Percentiles rank a stretch among this genome's conserved stretches.
Evolutionary conservation across 768 basidiomycete genomes (phyloP).

Genomic region (Panaeolus cyanescens): DNA sequence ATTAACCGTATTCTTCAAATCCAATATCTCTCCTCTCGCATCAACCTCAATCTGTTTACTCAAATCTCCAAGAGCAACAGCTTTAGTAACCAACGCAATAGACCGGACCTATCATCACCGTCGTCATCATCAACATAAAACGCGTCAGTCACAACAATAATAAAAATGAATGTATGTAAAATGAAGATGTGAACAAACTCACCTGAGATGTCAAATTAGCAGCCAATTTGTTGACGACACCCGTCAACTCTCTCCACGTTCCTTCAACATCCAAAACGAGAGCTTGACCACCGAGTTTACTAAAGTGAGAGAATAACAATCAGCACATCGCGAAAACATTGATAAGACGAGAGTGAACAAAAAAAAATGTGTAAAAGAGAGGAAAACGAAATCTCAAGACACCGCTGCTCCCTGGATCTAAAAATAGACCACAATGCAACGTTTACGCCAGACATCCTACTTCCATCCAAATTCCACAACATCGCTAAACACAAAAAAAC

Average conservation of each 20-base stretch:
- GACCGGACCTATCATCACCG: conserved; percentile 60
- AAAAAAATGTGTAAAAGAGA: not conserved
- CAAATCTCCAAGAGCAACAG: conserved; percentile 88
- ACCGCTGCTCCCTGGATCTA: not conserved
- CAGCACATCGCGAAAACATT: too few species aligned
- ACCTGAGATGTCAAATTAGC: conserved; percentile 78
- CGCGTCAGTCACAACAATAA: too few species aligned
- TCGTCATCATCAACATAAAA: too few species aligned
- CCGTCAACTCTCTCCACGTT: conserved; percentile 85
- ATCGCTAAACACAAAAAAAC: too few species aligned
- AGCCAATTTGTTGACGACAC: conserved; percentile 80
- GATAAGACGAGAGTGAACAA: not conserved
- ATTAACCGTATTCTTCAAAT: conserved; percentile 70
- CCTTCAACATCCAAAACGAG: conserved; percentile 88
- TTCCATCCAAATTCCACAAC: too few species aligned
- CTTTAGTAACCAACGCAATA: conserved; percentile 91
- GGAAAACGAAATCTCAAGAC: not conserved
- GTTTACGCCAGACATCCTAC: too few species aligned
- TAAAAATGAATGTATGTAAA: conserved; percentile 1
- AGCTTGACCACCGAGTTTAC: conserved; percentile 87
- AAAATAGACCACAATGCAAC: conserved; percentile 2
- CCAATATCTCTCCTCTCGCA: conserved; percentile 86
- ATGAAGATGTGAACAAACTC: not conserved
- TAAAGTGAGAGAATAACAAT: conserved; percentile 32
- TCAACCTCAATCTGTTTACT: conserved; percentile 92